Conservation (phyloP, 495 filamentous ascomycete genomes). For the Cenococcum geophilum region DNA sequence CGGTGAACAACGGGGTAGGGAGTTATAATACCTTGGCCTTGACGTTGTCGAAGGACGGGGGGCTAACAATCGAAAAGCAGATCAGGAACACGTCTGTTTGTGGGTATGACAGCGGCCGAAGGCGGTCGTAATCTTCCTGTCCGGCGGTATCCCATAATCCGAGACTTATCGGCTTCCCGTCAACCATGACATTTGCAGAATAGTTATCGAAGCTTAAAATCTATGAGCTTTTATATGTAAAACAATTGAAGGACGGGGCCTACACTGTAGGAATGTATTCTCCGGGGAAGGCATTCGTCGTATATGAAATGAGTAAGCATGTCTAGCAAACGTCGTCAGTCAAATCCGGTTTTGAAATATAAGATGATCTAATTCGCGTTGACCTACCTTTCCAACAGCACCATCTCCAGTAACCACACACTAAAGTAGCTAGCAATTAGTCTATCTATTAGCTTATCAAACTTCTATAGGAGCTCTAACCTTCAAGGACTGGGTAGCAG, state of each 20-base stretch:
- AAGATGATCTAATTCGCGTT: slow-evolving; percentile 18
- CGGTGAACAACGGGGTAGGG: neutral
- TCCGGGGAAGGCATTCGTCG: slow-evolving; percentile 96
- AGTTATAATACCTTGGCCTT: slow-evolving; percentile 68
- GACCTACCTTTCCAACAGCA: slow-evolving; percentile 89
- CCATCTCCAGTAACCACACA: slow-evolving; percentile 98
- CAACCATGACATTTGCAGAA: slow-evolving; percentile 96
- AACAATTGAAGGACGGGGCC: slow-evolving; percentile 36
- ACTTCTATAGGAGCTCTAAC: slow-evolving; percentile 37
- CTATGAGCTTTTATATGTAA: slow-evolving; percentile 14
- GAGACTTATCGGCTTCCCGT: slow-evolving; percentile 92
- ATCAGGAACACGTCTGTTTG: slow-evolving; percentile 98
- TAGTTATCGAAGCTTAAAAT: slow-evolving; percentile 92
- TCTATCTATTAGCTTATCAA: neutral
- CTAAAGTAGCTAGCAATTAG: slow-evolving; percentile 42
- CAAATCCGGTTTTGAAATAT: neutral
- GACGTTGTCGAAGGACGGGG: slow-evolving; percentile 95
- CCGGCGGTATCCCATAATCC: slow-evolving; percentile 98
- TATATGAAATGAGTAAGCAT: slow-evolving; percentile 98
- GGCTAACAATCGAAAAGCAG: slow-evolving; percentile 97
- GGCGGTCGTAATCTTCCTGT: slow-evolving; percentile 96
- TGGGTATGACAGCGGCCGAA: slow-evolving; percentile 91
- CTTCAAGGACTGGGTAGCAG: slow-evolving; percentile 70
- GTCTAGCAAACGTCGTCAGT: slow-evolving; percentile 52
- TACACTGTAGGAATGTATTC: slow-evolving; percentile 99